Evolutionary conservation across 441 rosid species (phyloP).

Genomic region (Omphalea diandra): DNA sequence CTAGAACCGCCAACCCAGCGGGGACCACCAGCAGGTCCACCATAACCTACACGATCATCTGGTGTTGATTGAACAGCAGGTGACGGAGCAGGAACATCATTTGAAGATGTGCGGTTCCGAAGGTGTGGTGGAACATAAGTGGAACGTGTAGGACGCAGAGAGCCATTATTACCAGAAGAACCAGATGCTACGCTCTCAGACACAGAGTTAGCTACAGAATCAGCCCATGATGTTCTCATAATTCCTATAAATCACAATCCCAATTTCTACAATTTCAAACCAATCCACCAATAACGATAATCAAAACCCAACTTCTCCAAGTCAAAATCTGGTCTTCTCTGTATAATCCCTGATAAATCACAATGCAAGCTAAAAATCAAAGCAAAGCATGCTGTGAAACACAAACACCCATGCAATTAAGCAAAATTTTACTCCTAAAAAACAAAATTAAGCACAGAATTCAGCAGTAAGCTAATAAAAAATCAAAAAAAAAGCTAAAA

Average conservation of each 20-base stretch:
- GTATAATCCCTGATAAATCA: slow-evolving; percentile 28
- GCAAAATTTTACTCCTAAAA: too few species aligned
- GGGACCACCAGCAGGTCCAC: slow-evolving; percentile 29
- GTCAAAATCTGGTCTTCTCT: slow-evolving; percentile 22
- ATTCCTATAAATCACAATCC: slow-evolving; percentile 20
- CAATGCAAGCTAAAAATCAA: slow-evolving; percentile 22
- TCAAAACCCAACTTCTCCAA: not conserved
- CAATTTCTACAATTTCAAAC: slow-evolving; percentile 6
- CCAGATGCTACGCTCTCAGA: slow-evolving; percentile 44
- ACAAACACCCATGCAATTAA: too few species aligned
- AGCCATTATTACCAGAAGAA: slow-evolving; percentile 40
- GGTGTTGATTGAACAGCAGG: slow-evolving; percentile 38
- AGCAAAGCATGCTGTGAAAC: not conserved
- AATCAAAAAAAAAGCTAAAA: not conserved
- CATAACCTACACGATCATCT: slow-evolving; percentile 41
- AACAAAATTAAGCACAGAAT: not conserved
- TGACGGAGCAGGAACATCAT: slow-evolving; percentile 36
- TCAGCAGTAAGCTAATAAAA: not conserved
- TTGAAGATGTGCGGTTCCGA: slow-evolving; percentile 45
- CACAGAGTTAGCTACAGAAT: slow-evolving; percentile 63
- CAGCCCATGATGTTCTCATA: slow-evolving; percentile 87
- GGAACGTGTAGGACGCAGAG: slow-evolving; percentile 41
- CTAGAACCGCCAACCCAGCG: slow-evolving; percentile 44
- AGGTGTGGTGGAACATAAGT: slow-evolving; percentile 83
- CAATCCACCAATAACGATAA: not conserved